These are phyloP conservation scores for Gnomoniopsis sp. DNA, from an alignment of 2,329 filamentous ascomycete species.

Conservation along the genomic window DNA sequence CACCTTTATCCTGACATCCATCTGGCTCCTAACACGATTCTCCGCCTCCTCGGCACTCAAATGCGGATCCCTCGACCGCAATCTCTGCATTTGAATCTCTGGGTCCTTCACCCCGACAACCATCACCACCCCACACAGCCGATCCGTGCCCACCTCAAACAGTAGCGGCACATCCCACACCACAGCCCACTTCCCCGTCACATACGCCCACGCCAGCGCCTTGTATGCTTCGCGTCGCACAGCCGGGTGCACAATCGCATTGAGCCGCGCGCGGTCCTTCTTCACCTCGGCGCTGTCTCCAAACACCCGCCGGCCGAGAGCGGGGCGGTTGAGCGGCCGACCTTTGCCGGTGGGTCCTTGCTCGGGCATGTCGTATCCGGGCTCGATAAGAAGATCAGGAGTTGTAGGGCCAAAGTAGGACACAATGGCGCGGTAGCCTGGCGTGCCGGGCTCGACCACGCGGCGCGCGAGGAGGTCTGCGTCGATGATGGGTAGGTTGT, in stretches of 20 bases:
- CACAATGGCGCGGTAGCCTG: constrained; percentile 80
- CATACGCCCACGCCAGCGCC: constrained; percentile 67
- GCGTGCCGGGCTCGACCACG: constrained; percentile 89
- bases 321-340: constrained; percentile 78
- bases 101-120: constrained; percentile 84
- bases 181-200: constrained; percentile 79
- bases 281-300: constrained; percentile 69
- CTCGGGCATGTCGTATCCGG: constrained; percentile 48
- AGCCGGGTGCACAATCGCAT: constrained; percentile 88
- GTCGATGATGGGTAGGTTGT: constrained; percentile 88
- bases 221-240: constrained; percentile 81
- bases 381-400: constrained; percentile 74
- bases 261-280: constrained; percentile 73
- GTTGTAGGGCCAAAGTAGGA: constrained; percentile 77
- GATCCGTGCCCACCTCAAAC: constrained; percentile 84
- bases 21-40: constrained; percentile 83
- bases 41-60: constrained; percentile 80
- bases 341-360: constrained; percentile 59
- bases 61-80: constrained; percentile 73
- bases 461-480: constrained; percentile 89
- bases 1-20: constrained; percentile 81
- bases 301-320: constrained; percentile 82
- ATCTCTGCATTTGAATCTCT: constrained; percentile 74
- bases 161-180: constrained; percentile 89
- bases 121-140: constrained; percentile 78